Base-by-base conservation (phyloP, 2,329 filamentous ascomycete species). In the Fusarium globosum region DNA sequence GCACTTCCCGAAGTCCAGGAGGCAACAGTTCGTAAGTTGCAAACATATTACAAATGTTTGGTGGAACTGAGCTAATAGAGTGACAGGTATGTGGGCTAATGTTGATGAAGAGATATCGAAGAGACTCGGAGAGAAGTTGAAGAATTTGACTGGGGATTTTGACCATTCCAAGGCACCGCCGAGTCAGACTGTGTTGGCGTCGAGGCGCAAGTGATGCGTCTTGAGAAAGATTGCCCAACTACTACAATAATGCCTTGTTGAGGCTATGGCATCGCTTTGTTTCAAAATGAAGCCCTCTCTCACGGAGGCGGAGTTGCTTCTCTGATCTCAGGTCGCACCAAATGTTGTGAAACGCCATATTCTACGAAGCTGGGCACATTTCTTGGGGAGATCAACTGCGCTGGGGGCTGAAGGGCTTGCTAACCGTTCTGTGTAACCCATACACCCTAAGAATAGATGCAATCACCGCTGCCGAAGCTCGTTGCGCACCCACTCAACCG, bases 311-410 rank as follows among this genome's bases (percentile, higher is more conserved):
- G 4, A 20, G 8, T 3, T 35, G 21, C 1, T 38, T 9, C 18
- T 28, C 14, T 39, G 16, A 14, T 13, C 33, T 21, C 18, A 16
- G 15, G 33, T 53, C 33, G 14, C 33, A 38, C 23, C 6, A 28
- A 38, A 7, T 4, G n/a, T 38, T 6, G 10, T 53, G n/a, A 2
- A 36, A 52, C 18, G 1, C 3, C 7, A 15, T 15, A 15, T 16
- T 7, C 7, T 8, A 12, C 13, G 3, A 6, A 16, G 18, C 12
- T 26, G 18, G 13, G 14, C 18, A 18, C 15, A 21, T 26, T 38
- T 14, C 18, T 26, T 2, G 2, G 2, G 13, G 6, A 7, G 0
- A 1, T 5, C 21, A 26, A 4, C 4, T 10, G 5, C 1, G 2
- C 5, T 8, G 15, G 15, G 20, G 23, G 26, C 28, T 21, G 3